Percentiles rank a stretch among this genome's conserved stretches.
phyloP scores from a whole-genome alignment of 2,329 filamentous ascomycete species.

The Aspergillus texensis region DNA sequence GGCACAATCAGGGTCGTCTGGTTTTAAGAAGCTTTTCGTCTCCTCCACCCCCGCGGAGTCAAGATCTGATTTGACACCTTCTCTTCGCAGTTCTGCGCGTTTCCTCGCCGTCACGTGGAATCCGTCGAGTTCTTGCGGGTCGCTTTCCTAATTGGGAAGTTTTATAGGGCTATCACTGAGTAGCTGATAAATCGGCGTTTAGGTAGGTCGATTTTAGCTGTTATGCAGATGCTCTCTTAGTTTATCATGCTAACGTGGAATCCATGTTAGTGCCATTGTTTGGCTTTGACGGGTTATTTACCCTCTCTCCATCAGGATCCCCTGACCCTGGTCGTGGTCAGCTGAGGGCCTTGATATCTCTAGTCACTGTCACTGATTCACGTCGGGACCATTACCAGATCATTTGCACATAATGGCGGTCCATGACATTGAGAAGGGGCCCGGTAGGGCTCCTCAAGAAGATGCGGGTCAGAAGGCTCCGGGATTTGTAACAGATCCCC shows the following conservation, averaged over 20 bases:
- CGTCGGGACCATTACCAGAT: not conserved
- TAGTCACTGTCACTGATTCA: not conserved
- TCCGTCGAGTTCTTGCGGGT: not conserved
- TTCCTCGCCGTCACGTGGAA: not conserved
- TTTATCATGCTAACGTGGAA: not conserved
- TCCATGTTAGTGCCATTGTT: not conserved
- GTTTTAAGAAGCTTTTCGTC: not conserved
- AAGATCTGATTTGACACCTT: not conserved
- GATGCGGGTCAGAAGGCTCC: slow-evolving; percentile 14
- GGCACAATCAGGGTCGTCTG: not conserved
- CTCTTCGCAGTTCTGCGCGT: not conserved
- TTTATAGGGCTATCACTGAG: slow-evolving; percentile 1
- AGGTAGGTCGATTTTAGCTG: not conserved
- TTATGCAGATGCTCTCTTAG: not conserved
- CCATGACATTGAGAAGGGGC: slow-evolving; percentile 30
- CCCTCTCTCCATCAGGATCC: not conserved
- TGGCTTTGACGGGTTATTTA: not conserved
- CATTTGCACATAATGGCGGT: slow-evolving; percentile 15
- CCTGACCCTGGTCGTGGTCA: not conserved
- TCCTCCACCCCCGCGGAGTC: not conserved
- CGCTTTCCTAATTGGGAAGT: slow-evolving; percentile 2
- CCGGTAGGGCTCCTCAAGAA: slow-evolving; percentile 4
- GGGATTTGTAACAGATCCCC: slow-evolving; percentile 11
- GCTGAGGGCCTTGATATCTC: not conserved
- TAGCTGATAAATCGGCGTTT: not conserved